phyloP scores from a whole-genome alignment of 106 monocot genomes.

The Acanthochlamys bracteata region DNA sequence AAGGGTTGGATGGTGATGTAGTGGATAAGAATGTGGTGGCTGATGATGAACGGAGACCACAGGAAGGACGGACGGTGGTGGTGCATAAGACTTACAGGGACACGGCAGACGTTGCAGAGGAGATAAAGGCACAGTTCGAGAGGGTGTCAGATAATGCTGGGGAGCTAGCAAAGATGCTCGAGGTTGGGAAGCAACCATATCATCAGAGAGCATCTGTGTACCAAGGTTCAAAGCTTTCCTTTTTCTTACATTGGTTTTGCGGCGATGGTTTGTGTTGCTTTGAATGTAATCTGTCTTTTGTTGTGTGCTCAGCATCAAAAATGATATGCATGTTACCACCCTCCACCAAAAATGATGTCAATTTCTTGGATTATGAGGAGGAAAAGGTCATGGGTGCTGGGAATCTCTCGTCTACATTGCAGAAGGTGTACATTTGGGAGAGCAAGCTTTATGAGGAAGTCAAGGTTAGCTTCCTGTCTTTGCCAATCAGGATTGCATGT shows the following conservation, averaged over 20 bases:
- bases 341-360: conserved; percentile 15
- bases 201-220: conserved; percentile 28
- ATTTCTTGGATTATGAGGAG: conserved; percentile 32
- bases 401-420: conserved; percentile 40
- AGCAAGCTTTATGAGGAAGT: conserved; percentile 63
- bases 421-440: conserved; percentile 74
- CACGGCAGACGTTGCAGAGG: conserved; percentile 20
- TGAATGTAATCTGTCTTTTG: neutral
- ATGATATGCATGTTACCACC: conserved; percentile 33
- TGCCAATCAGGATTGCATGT: neutral
- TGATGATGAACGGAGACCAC: conserved; percentile 9
- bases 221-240: conserved; percentile 24
- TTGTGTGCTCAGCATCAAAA: conserved; percentile 22
- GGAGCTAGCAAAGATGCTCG: conserved; percentile 38
- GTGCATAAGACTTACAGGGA: conserved; percentile 8
- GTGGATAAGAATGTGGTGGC: conserved; percentile 52
- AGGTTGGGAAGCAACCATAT: conserved; percentile 52
- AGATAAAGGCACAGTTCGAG: conserved; percentile 49
- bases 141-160: conserved; percentile 27
- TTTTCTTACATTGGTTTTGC: neutral
- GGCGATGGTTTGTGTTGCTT: neutral
- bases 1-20: conserved; percentile 29
- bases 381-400: conserved; percentile 17
- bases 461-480: conserved; percentile 18
- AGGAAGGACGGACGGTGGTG: conserved; percentile 15